A percentile compares a stretch with the other conserved stretches of the same genome.
phyloP scores from a whole-genome alignment of 331 rosid species.

The Malus hybrid region DNA sequence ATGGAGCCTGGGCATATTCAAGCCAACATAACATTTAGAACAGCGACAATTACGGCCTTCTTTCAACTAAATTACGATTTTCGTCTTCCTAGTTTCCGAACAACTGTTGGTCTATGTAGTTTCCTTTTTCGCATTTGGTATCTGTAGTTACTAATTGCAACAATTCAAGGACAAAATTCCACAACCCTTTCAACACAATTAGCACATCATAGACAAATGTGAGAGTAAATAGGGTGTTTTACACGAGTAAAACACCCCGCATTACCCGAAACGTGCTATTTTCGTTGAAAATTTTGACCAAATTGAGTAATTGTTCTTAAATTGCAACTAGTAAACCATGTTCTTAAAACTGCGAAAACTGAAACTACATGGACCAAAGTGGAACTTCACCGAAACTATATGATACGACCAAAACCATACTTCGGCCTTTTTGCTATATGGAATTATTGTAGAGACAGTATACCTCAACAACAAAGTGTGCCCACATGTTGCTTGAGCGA shows the following conservation, averaged over 20 bases:
- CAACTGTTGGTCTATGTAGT: background rate
- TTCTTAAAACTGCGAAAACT: background rate
- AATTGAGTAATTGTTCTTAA: background rate
- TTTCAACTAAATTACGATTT: background rate
- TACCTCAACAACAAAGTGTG: constrained; percentile 88
- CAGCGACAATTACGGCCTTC: background rate
- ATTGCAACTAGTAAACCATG: background rate
- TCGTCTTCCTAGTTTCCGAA: background rate
- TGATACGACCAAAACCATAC: background rate
- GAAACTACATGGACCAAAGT: background rate
- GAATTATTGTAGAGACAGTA: background rate
- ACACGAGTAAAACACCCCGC: no score
- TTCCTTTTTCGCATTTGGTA: background rate
- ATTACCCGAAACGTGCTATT: no score
- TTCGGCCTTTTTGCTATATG: background rate
- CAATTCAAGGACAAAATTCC: background rate
- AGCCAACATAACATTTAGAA: background rate
- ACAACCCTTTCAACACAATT: no score
- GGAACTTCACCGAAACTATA: background rate
- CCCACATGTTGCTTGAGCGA: constrained; percentile 46
- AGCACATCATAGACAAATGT: no score
- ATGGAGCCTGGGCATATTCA: constrained; percentile 41
- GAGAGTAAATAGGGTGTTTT: background rate
- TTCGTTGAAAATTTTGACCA: no score
- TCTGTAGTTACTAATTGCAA: background rate